phyloP scores from a whole-genome alignment of 2,329 filamentous ascomycete species.

The Aaosphaeria arxii region DNA sequence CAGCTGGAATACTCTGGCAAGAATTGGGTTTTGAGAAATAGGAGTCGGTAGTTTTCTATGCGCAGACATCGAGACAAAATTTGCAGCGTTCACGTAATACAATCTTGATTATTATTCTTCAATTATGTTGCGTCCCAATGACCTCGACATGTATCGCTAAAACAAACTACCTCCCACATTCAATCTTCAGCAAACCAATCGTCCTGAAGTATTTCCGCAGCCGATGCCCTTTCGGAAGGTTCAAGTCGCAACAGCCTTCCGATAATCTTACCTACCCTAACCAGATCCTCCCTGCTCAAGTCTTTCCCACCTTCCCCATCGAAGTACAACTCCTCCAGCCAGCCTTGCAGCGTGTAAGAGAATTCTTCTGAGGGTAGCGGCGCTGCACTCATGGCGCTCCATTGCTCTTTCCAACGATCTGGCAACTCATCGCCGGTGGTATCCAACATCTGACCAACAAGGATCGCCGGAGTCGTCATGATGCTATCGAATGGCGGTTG shows the following conservation, averaged over 20 bases:
- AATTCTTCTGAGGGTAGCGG: not conserved
- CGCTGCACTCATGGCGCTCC: not conserved
- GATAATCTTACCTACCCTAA: constrained; percentile 12
- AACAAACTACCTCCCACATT: not conserved
- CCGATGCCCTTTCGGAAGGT: constrained; percentile 14
- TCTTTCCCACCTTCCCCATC: constrained; percentile 19
- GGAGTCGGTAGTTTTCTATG: no score
- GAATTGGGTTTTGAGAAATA: no score
- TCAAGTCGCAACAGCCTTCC: constrained; percentile 15
- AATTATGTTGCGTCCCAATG: no score
- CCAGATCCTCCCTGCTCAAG: constrained; percentile 15
- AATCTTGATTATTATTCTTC: no score
- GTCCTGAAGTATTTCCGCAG: constrained; percentile 12
- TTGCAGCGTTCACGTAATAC: no score
- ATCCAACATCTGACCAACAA: not conserved
- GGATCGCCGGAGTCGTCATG: not conserved
- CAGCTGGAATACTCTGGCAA: no score
- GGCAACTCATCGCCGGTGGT: not conserved
- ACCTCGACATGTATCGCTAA: no score
- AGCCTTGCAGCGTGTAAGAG: constrained; percentile 28
- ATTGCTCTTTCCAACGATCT: not conserved
- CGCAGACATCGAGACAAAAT: no score
- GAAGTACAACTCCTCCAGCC: constrained; percentile 40
- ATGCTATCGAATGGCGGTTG: not conserved
- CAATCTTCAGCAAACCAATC: constrained; percentile 12